Evolutionary conservation across 768 basidiomycete genomes (phyloP).

Genomic region (Suillus americanus): DNA sequence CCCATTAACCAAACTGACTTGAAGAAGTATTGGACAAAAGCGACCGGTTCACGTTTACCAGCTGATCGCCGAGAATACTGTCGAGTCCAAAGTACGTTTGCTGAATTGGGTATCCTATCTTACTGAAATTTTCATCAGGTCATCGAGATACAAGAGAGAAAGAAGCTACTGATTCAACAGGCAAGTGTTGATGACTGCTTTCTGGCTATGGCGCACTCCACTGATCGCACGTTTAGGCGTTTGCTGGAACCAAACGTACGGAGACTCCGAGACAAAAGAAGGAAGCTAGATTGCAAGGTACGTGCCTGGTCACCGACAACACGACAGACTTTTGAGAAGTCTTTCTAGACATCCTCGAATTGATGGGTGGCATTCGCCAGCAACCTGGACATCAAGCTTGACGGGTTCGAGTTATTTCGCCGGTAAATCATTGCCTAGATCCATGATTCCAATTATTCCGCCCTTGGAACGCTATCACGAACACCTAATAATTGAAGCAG

Average conservation of each 20-base stretch:
- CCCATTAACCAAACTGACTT: conserved; percentile 8
- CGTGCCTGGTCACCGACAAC: conserved; percentile 10
- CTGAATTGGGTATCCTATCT: neutral
- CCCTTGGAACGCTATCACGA: neutral
- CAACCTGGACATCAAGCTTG: conserved; percentile 12
- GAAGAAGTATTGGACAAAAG: conserved; percentile 69
- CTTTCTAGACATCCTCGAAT: conserved; percentile 54
- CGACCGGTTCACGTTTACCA: conserved; percentile 87
- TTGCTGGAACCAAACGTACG: conserved; percentile 75
- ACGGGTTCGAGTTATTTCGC: neutral
- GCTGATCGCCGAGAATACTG: conserved; percentile 85
- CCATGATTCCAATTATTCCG: neutral
- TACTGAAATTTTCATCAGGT: conserved; percentile 39
- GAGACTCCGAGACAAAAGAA: conserved; percentile 77
- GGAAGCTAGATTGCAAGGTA: conserved; percentile 82
- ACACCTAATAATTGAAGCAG: neutral
- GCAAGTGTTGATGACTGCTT: conserved; percentile 33
- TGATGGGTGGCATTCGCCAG: conserved; percentile 46
- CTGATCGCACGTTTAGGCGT: conserved; percentile 52
- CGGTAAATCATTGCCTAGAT: neutral
- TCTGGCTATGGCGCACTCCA: neutral
- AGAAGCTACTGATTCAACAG: conserved; percentile 77
- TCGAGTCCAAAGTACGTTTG: conserved; percentile 74
- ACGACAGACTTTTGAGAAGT: neutral
- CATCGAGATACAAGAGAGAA: conserved; percentile 84